These are phyloP conservation scores for Pythium myriotylum DNA, from an alignment of 352 stramenopile species.

Conservation along the genomic window DNA sequence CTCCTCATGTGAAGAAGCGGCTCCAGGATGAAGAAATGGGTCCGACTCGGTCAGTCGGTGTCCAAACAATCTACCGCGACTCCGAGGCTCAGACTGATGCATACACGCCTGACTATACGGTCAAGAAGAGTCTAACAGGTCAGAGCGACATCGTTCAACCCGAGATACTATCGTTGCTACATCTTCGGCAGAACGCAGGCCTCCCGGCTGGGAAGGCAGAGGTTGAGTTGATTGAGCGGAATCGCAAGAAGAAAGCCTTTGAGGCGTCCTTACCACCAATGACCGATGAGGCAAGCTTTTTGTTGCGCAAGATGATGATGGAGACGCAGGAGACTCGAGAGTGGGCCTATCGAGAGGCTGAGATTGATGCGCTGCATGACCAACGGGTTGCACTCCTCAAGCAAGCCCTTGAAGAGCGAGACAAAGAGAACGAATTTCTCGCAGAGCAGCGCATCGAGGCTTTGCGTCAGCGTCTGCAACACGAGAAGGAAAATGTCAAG, in stretches of 20 bases:
- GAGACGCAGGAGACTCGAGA: slow-evolving; percentile 91
- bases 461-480: slow-evolving; percentile 75
- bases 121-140: slow-evolving; percentile 55
- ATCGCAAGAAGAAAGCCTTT: slow-evolving; percentile 84
- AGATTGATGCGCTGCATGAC: slow-evolving; percentile 87
- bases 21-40: slow-evolving; percentile 38
- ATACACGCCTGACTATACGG: slow-evolving; percentile 92
- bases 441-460: slow-evolving; percentile 91
- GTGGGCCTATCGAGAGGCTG: slow-evolving; percentile 86
- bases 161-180: slow-evolving; percentile 84
- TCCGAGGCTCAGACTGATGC: slow-evolving; percentile 93
- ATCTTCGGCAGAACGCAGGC: slow-evolving; percentile 63
- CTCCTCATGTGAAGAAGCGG: slow-evolving; percentile 35
- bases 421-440: slow-evolving; percentile 91
- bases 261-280: slow-evolving; percentile 91
- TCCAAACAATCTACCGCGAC: slow-evolving; percentile 93
- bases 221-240: slow-evolving; percentile 91
- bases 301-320: slow-evolving; percentile 91
- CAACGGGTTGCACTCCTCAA: slow-evolving; percentile 79
- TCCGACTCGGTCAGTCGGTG: slow-evolving; percentile 68
- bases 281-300: slow-evolving; percentile 93
- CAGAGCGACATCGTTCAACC: slow-evolving; percentile 44
- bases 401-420: slow-evolving; percentile 84
- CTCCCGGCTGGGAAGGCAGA: slow-evolving; percentile 85
- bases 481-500: slow-evolving; percentile 77